Evolutionary conservation across 257 asterid species (phyloP).

Genomic region (Oldenlandia corymbosa): DNA sequence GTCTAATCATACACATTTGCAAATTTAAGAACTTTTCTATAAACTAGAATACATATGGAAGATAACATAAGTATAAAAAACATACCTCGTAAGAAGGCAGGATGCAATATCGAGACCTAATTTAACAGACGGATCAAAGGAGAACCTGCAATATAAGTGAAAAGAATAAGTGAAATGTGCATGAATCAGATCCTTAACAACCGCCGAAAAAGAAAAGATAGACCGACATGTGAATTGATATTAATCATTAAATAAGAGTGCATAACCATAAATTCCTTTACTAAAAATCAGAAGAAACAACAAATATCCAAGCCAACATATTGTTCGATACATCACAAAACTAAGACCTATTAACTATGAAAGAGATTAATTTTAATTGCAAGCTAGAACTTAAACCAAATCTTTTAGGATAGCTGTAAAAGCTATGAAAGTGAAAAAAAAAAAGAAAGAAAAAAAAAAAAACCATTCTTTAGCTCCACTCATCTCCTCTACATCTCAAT

Average conservation of each 20-base stretch:
- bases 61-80: slow-evolving; percentile 16
- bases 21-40: slow-evolving; percentile 8
- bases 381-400: not conserved
- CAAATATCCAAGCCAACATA: not conserved
- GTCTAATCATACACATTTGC: slow-evolving; percentile 4
- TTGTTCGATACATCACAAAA: not conserved
- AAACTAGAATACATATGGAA: slow-evolving; percentile 8
- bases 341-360: not conserved
- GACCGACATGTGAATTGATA: too few species aligned
- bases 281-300: not conserved
- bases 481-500: not conserved
- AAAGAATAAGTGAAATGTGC: slow-evolving; percentile 15
- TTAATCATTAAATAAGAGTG: too few species aligned
- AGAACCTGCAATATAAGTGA: slow-evolving; percentile 53
- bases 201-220: slow-evolving; percentile 4
- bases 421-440: not conserved
- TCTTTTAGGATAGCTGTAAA: not conserved
- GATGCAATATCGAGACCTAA: slow-evolving; percentile 95
- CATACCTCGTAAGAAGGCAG: slow-evolving; percentile 77
- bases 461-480: not conserved
- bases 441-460: not conserved
- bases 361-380: not conserved
- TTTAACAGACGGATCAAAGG: slow-evolving; percentile 73
- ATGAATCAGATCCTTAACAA: not conserved
- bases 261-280: not conserved